Evolutionary conservation across 2,329 filamentous ascomycete species (phyloP), one percentile per base, ranked within the genome.

Genomic region (Daldinia eschscholtzii): DNA sequence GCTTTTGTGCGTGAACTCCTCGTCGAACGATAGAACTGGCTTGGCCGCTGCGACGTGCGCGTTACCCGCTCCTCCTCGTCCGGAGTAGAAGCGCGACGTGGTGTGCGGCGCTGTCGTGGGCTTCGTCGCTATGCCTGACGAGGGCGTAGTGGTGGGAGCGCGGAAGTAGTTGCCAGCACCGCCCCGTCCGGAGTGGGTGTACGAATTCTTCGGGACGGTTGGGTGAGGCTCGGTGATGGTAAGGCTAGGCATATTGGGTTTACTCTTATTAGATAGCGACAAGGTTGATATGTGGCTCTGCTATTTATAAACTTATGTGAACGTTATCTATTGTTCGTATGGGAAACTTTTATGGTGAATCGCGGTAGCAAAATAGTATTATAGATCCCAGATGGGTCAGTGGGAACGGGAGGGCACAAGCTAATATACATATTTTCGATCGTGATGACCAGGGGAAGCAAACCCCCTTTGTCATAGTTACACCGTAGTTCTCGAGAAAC

Each of bases 21-120:
- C 89, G 78, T 91, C 89, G 80, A 92, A 92, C 67, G 84, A 86
- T 80, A 91, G 85, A 73, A 87, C 85, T 75, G 86, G 84, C 56
- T 87, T 84, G 77, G 88, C 82, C 61, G 80, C 78, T 60, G 83
- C 79, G 50, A 81, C 76, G 79, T 85, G 85, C 70, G 88, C 84
- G 81, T 92, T 92, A 75, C 90, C 90, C 2, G 89, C 89, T 65
- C 90, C 89, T 73, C 90, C 90, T 65, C 90, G 88, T 74, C 90
- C 90, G 10, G 86, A 86, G 81, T 89, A 87, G 84, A 91, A 91
- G 81, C 85, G 84, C 66, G 82, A 79, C 48, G 82, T 70, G 71
- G 76, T 75, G 77, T 79, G 72, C 73, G 84, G 71, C 70, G 80
- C 81, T 55, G 85, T 83, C 68, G 85, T 83, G 65, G 81, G 73